Percentiles rank a stretch among this genome's conserved stretches.
These are phyloP conservation scores for Quercus suber DNA, from an alignment of 306 rosid species.

Conservation along the genomic window DNA sequence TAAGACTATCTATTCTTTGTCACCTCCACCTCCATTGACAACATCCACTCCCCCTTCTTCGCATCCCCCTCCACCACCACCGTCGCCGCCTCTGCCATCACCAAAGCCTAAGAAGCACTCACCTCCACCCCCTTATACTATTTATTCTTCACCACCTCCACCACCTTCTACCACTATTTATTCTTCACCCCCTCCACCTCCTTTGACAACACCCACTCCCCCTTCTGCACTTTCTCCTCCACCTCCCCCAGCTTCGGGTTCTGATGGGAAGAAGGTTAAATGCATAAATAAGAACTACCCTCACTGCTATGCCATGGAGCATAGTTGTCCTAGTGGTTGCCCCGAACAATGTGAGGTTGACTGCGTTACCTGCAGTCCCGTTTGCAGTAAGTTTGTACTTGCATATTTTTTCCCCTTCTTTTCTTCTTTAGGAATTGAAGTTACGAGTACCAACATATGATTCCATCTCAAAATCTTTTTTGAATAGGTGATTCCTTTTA, in stretches of 20 bases:
- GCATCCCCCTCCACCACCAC: constrained; percentile 15
- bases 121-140: not conserved
- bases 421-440: not conserved
- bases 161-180: constrained; percentile 12
- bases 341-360: constrained; percentile 31
- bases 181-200: constrained; percentile 8
- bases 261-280: constrained; percentile 13
- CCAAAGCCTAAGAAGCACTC: not conserved
- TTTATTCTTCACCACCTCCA: constrained; percentile 10
- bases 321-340: constrained; percentile 28
- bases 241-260: constrained; percentile 12
- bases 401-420: not conserved
- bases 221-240: constrained; percentile 8
- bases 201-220: constrained; percentile 1
- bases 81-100: constrained; percentile 9
- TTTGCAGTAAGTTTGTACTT: constrained; percentile 25
- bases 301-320: constrained; percentile 24
- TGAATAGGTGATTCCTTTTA: too few relatives aligned
- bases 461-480: not conserved
- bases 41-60: not conserved
- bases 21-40: not conserved
- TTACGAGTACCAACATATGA: not conserved
- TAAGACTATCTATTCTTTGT: not conserved
- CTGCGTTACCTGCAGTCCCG: constrained; percentile 34
- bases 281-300: constrained; percentile 26